Percentiles rank a stretch among this genome's conserved stretches.
phyloP scores from a whole-genome alignment of 306 rosid species.

The Fragaria ananassa region DNA sequence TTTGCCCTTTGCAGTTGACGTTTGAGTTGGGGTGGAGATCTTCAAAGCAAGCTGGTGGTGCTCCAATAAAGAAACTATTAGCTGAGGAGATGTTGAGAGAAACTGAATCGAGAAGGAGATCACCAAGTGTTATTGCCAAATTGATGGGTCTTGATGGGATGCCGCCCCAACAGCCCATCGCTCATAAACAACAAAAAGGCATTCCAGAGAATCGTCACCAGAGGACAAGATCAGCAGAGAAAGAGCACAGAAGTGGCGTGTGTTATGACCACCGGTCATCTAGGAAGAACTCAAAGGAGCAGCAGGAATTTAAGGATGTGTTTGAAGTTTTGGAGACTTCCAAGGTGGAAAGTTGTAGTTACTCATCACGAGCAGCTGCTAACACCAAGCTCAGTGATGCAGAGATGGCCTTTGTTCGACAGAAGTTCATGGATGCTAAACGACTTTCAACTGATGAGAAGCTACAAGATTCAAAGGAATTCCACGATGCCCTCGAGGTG shows the following conservation, averaged over 20 bases:
- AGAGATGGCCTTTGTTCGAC: constrained; percentile 77
- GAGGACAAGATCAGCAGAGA: constrained; percentile 35
- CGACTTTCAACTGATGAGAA: constrained; percentile 70
- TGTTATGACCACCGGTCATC: constrained; percentile 41
- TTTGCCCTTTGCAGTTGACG: constrained; percentile 51
- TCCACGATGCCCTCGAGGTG: constrained; percentile 67
- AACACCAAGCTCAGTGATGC: constrained; percentile 52
- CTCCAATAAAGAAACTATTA: constrained; percentile 71
- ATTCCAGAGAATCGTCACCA: constrained; percentile 30
- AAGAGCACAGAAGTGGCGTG: constrained; percentile 35
- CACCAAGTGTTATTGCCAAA: constrained; percentile 78
- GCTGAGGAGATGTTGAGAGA: constrained; percentile 72
- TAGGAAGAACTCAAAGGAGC: constrained; percentile 60
- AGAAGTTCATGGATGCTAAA: constrained; percentile 86
- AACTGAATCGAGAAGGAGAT: constrained; percentile 56
- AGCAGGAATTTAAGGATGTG: constrained; percentile 85
- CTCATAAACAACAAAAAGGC: constrained; percentile 46
- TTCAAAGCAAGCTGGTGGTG: constrained; percentile 51
- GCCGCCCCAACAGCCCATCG: constrained; percentile 57
- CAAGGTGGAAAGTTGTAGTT: constrained; percentile 47
- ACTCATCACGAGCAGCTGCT: constrained; percentile 38
- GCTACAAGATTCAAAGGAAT: constrained; percentile 74
- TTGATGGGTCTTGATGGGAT: constrained; percentile 98
- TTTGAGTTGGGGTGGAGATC: constrained; percentile 56
- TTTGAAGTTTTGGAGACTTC: constrained; percentile 75